Evolutionary conservation across 1,139 yeast genomes (phyloP), one percentile per base, ranked within the genome.

Genomic region (Sugiyamaella japonica): DNA sequence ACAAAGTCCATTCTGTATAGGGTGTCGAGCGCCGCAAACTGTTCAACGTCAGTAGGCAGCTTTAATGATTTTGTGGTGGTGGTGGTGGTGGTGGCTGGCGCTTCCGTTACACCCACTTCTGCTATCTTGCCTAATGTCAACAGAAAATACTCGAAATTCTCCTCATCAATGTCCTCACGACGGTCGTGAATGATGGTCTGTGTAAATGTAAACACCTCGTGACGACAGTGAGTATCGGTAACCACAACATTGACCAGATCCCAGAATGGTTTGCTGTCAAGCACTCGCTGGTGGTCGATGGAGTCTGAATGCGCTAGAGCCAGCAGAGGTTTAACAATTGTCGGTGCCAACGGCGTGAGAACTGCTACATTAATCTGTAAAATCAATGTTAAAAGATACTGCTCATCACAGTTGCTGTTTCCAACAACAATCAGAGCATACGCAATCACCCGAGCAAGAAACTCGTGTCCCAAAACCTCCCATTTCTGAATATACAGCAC

Each of bases 121-220:
- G 95, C 87, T 23, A 89, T 78, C 60, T 88, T 96, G 67, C 89
- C 96, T 44, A 89, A 72, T 23, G 88, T 72, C 1, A 90, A 91
- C 42, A 90, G 73, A 15, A 70, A 55, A 17, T 56, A 85, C 66
- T 85, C 80, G 62, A 82, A 86, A 63, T 84, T 86, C 1, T 70
- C 70, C 1, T 76, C 73, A 7, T 67, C 72, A 15, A 85, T 72
- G 28, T 76, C 72, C 3, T 66, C 62, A 2, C 78, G 70, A 0
- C 76, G 67, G 3, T 71, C 66, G 7, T 70, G 69, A 2, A 84
- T 66, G 7, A 84, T 63, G 1, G 70, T 67, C 44, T 78, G 79
- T 38, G 83, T 72, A 60, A 83, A 83, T 15, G 70, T 70, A 53
- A 82, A 79, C 5, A 87, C 76, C 0, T 70, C 71, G 7, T 69